Evolutionary conservation across 2,329 filamentous ascomycete species (phyloP).

Genomic region (Ascocoryne sarcoides): DNA sequence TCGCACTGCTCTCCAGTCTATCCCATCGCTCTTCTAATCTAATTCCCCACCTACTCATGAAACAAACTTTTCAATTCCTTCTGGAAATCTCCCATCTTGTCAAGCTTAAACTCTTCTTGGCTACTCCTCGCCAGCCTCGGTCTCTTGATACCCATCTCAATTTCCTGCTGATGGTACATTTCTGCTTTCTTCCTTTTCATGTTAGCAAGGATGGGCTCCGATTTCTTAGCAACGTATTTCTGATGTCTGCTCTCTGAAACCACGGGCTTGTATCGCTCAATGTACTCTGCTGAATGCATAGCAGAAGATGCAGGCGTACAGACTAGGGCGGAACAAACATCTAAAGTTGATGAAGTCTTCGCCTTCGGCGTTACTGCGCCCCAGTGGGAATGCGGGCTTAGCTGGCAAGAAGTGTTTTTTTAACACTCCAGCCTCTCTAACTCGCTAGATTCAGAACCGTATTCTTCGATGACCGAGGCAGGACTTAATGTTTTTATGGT

Average conservation of each 20-base stretch:
- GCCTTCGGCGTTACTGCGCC: too few relatives aligned
- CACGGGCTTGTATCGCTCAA: slow-evolving; percentile 14
- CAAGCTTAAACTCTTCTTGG: slow-evolving; percentile 3
- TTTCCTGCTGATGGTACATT: neutral
- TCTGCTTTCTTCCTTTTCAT: slow-evolving; percentile 15
- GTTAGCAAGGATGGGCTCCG: slow-evolving; percentile 17
- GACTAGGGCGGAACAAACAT: too few relatives aligned
- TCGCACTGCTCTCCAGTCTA: too few relatives aligned
- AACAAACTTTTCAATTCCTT: slow-evolving; percentile 19
- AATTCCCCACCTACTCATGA: slow-evolving; percentile 6
- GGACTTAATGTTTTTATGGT: too few relatives aligned
- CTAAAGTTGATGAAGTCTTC: too few relatives aligned
- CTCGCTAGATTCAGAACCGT: too few relatives aligned
- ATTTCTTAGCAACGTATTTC: slow-evolving; percentile 13
- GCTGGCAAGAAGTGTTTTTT: too few relatives aligned
- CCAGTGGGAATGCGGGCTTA: too few relatives aligned
- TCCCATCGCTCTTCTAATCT: too few relatives aligned
- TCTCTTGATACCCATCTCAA: neutral
- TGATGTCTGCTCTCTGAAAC: neutral
- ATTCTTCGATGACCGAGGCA: too few relatives aligned
- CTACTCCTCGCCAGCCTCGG: neutral
- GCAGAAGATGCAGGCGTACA: neutral
- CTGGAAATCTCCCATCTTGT: slow-evolving; percentile 15
- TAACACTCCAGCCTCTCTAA: too few relatives aligned
- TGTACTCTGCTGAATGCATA: slow-evolving; percentile 12